Evolutionary conservation across 2,329 filamentous ascomycete genomes (phyloP).

Genomic region (Trichoderma harzianum): DNA sequence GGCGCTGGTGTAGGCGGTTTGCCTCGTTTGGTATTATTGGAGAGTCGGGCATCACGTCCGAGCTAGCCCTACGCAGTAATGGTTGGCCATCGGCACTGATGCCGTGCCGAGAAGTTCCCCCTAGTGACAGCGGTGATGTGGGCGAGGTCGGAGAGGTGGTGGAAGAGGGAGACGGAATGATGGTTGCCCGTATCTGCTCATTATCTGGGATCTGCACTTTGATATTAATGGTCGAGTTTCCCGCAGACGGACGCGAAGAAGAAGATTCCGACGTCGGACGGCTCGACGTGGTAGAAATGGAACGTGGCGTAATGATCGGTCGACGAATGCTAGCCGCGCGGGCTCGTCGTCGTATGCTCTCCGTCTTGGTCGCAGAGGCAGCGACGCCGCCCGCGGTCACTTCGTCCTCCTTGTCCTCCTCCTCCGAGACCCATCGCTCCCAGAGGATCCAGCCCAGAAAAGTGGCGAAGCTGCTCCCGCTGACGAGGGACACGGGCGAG

Average conservation of each 20-base stretch:
- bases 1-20: conserved; percentile 47
- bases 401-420: conserved; percentile 51
- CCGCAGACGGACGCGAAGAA: conserved; percentile 33
- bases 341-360: conserved; percentile 33
- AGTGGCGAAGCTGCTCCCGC: conserved; percentile 78
- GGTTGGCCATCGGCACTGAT: conserved; percentile 9
- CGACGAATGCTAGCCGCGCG: conserved; percentile 39
- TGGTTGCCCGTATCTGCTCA: conserved; percentile 15
- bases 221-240: conserved; percentile 48
- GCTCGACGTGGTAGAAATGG: conserved; percentile 28
- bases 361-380: conserved; percentile 30
- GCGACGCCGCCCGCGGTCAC: conserved; percentile 35
- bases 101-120: background rate
- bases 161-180: conserved; percentile 38
- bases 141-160: conserved; percentile 19
- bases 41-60: conserved; percentile 30
- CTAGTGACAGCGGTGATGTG: background rate
- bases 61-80: conserved; percentile 29
- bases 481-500: conserved; percentile 85
- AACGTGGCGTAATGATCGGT: conserved; percentile 30
- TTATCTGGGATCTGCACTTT: conserved; percentile 7
- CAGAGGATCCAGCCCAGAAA: conserved; percentile 86
- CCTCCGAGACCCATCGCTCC: conserved; percentile 83
- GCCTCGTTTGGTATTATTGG: conserved; percentile 33
- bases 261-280: conserved; percentile 25